A percentile compares a stretch with the other conserved stretches of the same genome.
These are phyloP conservation scores for Paecilomyces sp. DNA, from an alignment of 2,329 filamentous ascomycete species.

Conservation along the genomic window DNA sequence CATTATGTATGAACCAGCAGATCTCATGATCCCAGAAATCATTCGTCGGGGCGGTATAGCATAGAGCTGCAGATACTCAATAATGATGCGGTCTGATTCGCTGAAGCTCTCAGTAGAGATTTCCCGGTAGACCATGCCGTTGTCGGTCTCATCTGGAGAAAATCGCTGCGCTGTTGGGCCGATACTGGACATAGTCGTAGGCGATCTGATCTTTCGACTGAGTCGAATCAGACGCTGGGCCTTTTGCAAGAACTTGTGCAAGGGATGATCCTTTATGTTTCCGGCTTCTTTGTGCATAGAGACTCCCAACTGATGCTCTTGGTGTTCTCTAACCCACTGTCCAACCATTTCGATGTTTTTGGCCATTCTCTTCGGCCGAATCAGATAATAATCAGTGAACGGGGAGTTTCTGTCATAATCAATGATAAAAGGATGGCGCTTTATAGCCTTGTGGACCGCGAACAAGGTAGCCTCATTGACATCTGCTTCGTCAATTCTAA, in stretches of 20 bases:
- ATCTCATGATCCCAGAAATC: conserved; percentile 33
- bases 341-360: conserved; percentile 43
- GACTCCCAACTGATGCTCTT: conserved; percentile 24
- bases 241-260: conserved; percentile 38
- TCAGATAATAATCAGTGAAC: conserved; percentile 34
- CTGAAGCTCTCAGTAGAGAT: conserved; percentile 38
- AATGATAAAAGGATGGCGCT: conserved; percentile 26
- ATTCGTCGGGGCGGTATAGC: conserved; percentile 34
- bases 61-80: conserved; percentile 51
- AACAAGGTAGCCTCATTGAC: conserved; percentile 25
- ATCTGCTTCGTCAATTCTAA: conserved; percentile 21
- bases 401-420: conserved; percentile 24
- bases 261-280: conserved; percentile 26
- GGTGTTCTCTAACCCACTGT: conserved; percentile 50
- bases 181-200: conserved; percentile 34
- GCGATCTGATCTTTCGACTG: conserved; percentile 35
- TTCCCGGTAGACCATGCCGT: conserved; percentile 21
- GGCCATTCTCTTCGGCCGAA: conserved; percentile 47
- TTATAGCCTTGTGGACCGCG: conserved; percentile 26
- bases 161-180: conserved; percentile 32
- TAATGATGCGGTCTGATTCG: conserved; percentile 44
- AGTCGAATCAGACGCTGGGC: conserved; percentile 33
- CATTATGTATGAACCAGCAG: conserved; percentile 49
- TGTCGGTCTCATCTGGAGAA: conserved; percentile 17
- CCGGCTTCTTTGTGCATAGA: conserved; percentile 18